Evolutionary conservation across 2,329 filamentous ascomycete genomes (phyloP).

Genomic region (Diaporthe australafricana): DNA sequence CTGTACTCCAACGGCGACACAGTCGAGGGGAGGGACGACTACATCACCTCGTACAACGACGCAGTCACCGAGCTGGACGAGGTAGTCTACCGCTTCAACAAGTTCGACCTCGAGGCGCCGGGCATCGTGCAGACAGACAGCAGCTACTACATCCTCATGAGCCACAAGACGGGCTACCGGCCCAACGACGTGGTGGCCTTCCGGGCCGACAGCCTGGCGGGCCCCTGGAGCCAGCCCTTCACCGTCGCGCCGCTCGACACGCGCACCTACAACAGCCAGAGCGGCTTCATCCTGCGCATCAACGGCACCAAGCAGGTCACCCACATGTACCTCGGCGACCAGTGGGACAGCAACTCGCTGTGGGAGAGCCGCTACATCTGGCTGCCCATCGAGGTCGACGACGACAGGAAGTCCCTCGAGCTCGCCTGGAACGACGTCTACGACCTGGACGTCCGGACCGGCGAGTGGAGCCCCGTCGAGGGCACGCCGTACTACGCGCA

Average conservation of each 20-base stretch:
- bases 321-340: slow-evolving; percentile 62
- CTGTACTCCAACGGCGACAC: slow-evolving; percentile 68
- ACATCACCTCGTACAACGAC: slow-evolving; percentile 62
- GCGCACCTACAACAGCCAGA: slow-evolving; percentile 64
- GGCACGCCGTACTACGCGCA: slow-evolving; percentile 60
- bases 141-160: slow-evolving; percentile 69
- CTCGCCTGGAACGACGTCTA: slow-evolving; percentile 68
- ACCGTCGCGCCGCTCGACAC: slow-evolving; percentile 64
- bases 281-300: slow-evolving; percentile 61
- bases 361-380: slow-evolving; percentile 70
- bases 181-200: slow-evolving; percentile 70
- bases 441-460: slow-evolving; percentile 64
- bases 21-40: slow-evolving; percentile 63
- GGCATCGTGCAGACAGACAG: slow-evolving; percentile 67
- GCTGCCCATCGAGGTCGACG: slow-evolving; percentile 65
- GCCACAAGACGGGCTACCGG: slow-evolving; percentile 69
- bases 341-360: slow-evolving; percentile 66
- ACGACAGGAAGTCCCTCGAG: slow-evolving; percentile 60
- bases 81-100: slow-evolving; percentile 68
- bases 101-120: slow-evolving; percentile 68
- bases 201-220: slow-evolving; percentile 60
- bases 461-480: slow-evolving; percentile 57
- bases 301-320: slow-evolving; percentile 61
- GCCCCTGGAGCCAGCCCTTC: slow-evolving; percentile 66
- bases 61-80: slow-evolving; percentile 59